Conservation (phyloP, 73 alveolate genomes). For the Tetrahymena borealis region DNA sequence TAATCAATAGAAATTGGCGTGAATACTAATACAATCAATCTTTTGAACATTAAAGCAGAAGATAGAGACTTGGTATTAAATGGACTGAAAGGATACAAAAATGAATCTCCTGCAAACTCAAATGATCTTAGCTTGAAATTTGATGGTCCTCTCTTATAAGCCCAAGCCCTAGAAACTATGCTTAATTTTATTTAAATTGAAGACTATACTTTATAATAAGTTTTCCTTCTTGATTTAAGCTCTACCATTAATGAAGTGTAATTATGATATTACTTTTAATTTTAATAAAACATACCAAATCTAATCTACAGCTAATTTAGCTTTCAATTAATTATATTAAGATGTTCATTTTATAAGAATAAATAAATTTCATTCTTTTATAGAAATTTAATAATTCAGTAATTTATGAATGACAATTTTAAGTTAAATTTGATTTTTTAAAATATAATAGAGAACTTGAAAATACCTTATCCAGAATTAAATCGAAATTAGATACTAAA, state of each 20-base stretch:
- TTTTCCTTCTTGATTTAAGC: not conserved
- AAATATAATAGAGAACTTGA: not conserved
- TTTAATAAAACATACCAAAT: too few relatives aligned
- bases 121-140: not conserved
- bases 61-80: not conserved
- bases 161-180: not conserved
- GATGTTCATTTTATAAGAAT: not conserved
- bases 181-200: not conserved
- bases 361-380: too few relatives aligned
- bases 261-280: not conserved
- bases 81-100: not conserved
- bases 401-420: too few relatives aligned
- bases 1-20: not conserved
- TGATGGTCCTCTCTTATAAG: not conserved
- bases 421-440: not conserved
- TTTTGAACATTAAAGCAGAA: not conserved
- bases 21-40: not conserved
- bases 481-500: not conserved
- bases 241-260: not conserved
- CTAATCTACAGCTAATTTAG: too few relatives aligned
- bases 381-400: too few relatives aligned
- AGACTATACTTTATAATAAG: not conserved
- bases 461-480: not conserved
- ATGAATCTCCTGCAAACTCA: not conserved
- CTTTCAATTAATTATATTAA: not conserved